Evolutionary conservation across 2,329 filamentous ascomycete genomes (phyloP).

Genomic region (Xylariales sp.): DNA sequence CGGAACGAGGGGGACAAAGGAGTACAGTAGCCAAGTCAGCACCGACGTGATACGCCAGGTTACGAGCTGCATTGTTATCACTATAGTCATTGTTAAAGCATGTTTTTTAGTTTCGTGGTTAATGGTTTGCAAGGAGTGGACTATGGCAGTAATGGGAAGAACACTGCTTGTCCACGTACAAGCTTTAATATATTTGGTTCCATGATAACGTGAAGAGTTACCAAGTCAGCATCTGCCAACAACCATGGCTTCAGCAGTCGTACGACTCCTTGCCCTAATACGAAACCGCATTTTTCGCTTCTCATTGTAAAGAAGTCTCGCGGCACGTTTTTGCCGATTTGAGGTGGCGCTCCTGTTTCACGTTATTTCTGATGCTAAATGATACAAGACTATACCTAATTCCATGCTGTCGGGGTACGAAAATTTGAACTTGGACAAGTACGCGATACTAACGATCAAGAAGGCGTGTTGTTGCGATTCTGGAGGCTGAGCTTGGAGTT

Average conservation of each 20-base stretch:
- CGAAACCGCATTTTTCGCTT: too few species aligned
- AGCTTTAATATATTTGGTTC: constrained; percentile 1
- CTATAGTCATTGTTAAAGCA: background rate
- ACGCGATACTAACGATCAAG: background rate
- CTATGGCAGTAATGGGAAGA: background rate
- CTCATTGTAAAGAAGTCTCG: too few species aligned
- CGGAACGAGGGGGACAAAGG: background rate
- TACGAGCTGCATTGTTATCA: background rate
- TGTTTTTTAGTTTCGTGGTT: background rate
- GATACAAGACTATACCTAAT: background rate
- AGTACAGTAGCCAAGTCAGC: background rate
- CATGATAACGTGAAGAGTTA: constrained; percentile 1
- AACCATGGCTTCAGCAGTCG: background rate
- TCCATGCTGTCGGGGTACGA: too few species aligned
- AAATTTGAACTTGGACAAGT: background rate
- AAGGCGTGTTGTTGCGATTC: background rate
- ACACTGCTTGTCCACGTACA: constrained; percentile 4
- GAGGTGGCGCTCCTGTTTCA: too few species aligned
- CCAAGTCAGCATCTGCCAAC: background rate
- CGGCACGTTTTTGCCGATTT: too few species aligned
- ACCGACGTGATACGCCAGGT: background rate
- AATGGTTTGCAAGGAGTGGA: background rate
- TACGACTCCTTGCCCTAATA: too few species aligned
- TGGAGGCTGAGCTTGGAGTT: too few species aligned
- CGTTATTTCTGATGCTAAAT: background rate